These are phyloP conservation scores for Exophiala sideris DNA, from an alignment of 2,329 filamentous ascomycete genomes.

Conservation along the genomic window DNA sequence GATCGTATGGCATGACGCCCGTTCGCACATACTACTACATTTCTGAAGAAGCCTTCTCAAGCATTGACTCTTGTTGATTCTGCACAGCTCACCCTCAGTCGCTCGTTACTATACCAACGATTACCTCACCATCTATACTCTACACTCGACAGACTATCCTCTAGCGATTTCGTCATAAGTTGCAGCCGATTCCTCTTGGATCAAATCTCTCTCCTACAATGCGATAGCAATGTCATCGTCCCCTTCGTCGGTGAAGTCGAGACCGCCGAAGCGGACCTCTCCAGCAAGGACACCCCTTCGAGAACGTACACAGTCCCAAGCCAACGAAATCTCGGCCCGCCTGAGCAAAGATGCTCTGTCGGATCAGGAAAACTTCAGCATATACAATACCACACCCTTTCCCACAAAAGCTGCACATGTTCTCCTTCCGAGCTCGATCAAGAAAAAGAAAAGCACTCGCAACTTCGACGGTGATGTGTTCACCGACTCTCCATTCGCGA, in stretches of 20 bases:
- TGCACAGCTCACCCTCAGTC: slow-evolving; percentile 24
- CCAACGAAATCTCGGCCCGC: slow-evolving; percentile 42
- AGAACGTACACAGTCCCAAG: slow-evolving; percentile 46
- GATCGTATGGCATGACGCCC: slow-evolving; percentile 9
- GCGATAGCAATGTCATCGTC: slow-evolving; percentile 27
- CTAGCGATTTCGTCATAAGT: slow-evolving; percentile 2
- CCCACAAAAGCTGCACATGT: slow-evolving; percentile 48
- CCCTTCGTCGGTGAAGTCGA: slow-evolving; percentile 24
- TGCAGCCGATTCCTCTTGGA: not conserved
- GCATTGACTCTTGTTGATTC: slow-evolving; percentile 15
- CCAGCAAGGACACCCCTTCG: slow-evolving; percentile 43
- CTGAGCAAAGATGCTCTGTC: slow-evolving; percentile 32
- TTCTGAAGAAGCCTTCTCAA: not conserved
- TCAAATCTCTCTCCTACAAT: slow-evolving; percentile 11
- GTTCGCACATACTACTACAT: slow-evolving; percentile 1
- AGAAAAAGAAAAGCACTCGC: slow-evolving; percentile 21
- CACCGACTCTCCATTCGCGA: slow-evolving; percentile 5
- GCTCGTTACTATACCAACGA: slow-evolving; percentile 18
- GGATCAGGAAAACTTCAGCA: slow-evolving; percentile 33
- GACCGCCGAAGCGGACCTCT: slow-evolving; percentile 37
- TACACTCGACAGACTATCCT: not conserved
- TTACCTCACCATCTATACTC: not conserved
- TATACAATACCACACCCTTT: slow-evolving; percentile 44
- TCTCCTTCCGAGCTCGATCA: slow-evolving; percentile 38
- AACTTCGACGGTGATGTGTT: slow-evolving; percentile 14